These are phyloP conservation scores for Parathielavia appendiculata DNA, from an alignment of 495 filamentous ascomycete genomes.

Conservation along the genomic window DNA sequence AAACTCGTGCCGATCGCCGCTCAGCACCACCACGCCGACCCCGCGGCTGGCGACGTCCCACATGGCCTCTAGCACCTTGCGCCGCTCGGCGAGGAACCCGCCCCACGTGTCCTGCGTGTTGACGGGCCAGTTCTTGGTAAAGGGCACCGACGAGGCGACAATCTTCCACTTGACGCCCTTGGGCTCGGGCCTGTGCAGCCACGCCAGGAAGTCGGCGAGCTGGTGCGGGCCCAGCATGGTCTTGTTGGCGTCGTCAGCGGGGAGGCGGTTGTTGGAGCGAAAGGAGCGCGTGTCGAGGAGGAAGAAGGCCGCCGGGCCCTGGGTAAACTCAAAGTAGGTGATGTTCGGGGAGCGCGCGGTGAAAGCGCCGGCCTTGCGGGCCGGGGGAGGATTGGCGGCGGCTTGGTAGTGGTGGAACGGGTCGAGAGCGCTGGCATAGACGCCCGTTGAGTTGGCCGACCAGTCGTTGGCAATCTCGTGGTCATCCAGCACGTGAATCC, in stretches of 20 bases:
- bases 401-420: slow-evolving; percentile 84
- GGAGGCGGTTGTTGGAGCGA: slow-evolving; percentile 55
- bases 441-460: slow-evolving; percentile 65
- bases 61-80: slow-evolving; percentile 77
- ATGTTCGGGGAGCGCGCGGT: slow-evolving; percentile 35
- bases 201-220: slow-evolving; percentile 70
- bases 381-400: slow-evolving; percentile 70
- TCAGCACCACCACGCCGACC: slow-evolving; percentile 75
- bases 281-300: slow-evolving; percentile 89
- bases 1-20: slow-evolving; percentile 92
- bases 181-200: slow-evolving; percentile 62
- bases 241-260: slow-evolving; percentile 54
- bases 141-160: slow-evolving; percentile 78
- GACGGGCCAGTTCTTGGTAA: slow-evolving; percentile 94
- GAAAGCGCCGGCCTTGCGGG: slow-evolving; percentile 35
- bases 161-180: slow-evolving; percentile 89
- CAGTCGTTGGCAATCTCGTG: slow-evolving; percentile 95
- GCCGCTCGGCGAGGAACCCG: slow-evolving; percentile 76
- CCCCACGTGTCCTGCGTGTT: slow-evolving; percentile 86
- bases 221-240: slow-evolving; percentile 83
- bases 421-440: slow-evolving; percentile 72
- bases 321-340: slow-evolving; percentile 80
- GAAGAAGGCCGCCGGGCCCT: slow-evolving; percentile 91
- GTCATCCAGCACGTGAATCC: slow-evolving; percentile 95
- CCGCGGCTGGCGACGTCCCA: slow-evolving; percentile 72